Percentiles rank a stretch among this genome's conserved stretches.
These are phyloP conservation scores for Boletus mariae DNA, from an alignment of 1,284 basidiomycete species.

Conservation along the genomic window DNA sequence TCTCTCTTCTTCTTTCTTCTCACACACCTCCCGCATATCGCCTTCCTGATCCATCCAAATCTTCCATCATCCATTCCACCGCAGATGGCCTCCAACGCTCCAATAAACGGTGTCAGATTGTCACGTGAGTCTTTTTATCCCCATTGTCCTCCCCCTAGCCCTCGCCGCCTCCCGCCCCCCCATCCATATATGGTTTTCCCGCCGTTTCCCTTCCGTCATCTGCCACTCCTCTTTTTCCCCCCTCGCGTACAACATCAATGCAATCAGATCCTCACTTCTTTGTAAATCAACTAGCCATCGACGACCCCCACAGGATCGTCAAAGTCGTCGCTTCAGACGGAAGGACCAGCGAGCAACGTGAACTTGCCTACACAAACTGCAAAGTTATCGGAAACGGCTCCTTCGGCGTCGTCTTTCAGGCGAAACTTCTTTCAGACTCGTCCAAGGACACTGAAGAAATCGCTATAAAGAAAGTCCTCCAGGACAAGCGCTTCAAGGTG, in stretches of 20 bases:
- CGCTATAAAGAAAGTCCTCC: constrained; percentile 99
- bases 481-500: constrained; percentile 99
- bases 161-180: constrained; percentile 21
- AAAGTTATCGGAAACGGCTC: constrained; percentile 99
- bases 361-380: constrained; percentile 94
- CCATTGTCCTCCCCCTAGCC: constrained; percentile 16
- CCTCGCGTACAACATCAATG: constrained; percentile 23
- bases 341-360: constrained; percentile 84
- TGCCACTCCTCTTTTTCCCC: constrained; percentile 13
- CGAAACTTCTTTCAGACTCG: constrained; percentile 63
- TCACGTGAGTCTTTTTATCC: constrained; percentile 61
- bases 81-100: constrained; percentile 70
- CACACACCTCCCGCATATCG: constrained; percentile 10
- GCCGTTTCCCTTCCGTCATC: constrained; percentile 23
- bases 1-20: not conserved
- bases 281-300: constrained; percentile 55
- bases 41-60: constrained; percentile 16
- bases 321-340: constrained; percentile 95
- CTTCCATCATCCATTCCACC: constrained; percentile 11
- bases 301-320: constrained; percentile 94
- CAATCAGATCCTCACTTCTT: constrained; percentile 22
- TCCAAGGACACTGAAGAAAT: constrained; percentile 78
- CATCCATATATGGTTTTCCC: constrained; percentile 35
- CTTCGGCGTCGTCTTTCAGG: constrained; percentile 97
- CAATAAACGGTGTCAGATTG: constrained; percentile 89